phyloP scores from a whole-genome alignment of 805 yeast species.

The Starmerella tilneyi region DNA sequence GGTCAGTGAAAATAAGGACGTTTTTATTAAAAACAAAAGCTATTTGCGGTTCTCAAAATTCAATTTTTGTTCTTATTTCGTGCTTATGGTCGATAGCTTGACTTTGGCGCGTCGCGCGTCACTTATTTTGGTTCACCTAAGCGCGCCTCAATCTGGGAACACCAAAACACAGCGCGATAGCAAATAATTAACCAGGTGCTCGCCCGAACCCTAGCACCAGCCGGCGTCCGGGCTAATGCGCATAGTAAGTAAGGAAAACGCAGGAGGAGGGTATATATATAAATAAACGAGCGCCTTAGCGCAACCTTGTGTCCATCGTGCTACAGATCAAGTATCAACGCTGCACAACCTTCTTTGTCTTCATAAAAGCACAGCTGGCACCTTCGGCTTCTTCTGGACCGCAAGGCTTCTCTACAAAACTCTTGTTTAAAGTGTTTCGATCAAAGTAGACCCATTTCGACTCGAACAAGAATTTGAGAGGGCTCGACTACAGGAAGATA shows the following conservation, averaged over 20 bases:
- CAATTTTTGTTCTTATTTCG: too few species aligned
- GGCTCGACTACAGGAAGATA: background rate
- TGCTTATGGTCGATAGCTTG: background rate
- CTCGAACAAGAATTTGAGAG: background rate
- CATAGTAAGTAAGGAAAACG: background rate
- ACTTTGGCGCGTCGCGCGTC: background rate
- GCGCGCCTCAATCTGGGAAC: constrained; percentile 1
- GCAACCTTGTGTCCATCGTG: background rate
- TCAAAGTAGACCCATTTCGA: too few species aligned
- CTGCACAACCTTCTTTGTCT: too few species aligned
- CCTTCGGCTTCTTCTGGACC: background rate
- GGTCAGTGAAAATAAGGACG: too few species aligned
- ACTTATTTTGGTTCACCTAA: constrained; percentile 1
- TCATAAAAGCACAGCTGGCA: background rate
- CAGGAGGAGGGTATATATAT: background rate
- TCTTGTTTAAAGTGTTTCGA: background rate
- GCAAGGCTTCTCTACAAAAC: background rate
- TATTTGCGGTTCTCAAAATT: too few species aligned
- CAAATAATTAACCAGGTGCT: background rate
- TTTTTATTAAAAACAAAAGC: too few species aligned
- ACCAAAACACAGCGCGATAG: constrained; percentile 5
- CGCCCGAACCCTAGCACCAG: constrained; percentile 6
- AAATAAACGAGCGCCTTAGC: background rate
- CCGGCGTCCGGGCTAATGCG: constrained; percentile 1
- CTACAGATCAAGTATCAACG: background rate